phyloP scores from a whole-genome alignment of 2,329 filamentous ascomycete genomes.

The Epichloe baconii region DNA sequence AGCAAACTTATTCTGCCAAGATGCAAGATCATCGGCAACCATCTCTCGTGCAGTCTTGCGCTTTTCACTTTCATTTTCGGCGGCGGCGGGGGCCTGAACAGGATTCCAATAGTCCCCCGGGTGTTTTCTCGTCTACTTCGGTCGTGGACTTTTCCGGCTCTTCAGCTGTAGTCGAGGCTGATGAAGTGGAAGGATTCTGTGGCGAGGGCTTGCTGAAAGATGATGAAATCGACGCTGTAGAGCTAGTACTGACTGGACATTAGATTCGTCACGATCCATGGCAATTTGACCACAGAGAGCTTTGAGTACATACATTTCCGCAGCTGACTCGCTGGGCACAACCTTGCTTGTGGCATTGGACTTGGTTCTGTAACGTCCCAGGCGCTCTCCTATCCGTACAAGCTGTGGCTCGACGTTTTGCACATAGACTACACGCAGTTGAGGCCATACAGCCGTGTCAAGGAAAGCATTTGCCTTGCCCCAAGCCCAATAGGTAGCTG shows the following conservation, averaged over 20 bases:
- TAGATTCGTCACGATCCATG: background rate
- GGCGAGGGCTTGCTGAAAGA: conserved; percentile 23
- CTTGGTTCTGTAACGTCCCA: conserved; percentile 56
- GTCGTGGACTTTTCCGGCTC: conserved; percentile 7
- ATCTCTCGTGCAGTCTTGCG: conserved; percentile 48
- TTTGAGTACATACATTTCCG: background rate
- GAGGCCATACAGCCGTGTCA: conserved; percentile 67
- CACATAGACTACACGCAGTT: conserved; percentile 65
- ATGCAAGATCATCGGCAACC: conserved; percentile 64
- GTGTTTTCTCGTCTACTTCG: conserved; percentile 17
- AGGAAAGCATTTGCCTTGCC: conserved; percentile 58
- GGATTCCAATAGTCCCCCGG: conserved; percentile 18
- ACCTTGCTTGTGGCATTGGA: conserved; percentile 15
- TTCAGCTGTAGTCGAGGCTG: conserved; percentile 18
- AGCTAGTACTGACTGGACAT: background rate
- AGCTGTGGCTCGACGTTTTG: conserved; percentile 95
- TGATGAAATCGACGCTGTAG: conserved; percentile 16
- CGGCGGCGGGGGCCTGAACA: conserved; percentile 31
- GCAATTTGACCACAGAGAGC: background rate
- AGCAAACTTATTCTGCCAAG: conserved; percentile 82
- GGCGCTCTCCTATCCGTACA: conserved; percentile 76
- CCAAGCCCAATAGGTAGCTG: conserved; percentile 58
- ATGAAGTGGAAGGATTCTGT: conserved; percentile 16
- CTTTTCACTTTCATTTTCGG: conserved; percentile 37
- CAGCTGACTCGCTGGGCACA: background rate